Conservation (phyloP, 257 asterid species). For the Asclepias syriaca region DNA sequence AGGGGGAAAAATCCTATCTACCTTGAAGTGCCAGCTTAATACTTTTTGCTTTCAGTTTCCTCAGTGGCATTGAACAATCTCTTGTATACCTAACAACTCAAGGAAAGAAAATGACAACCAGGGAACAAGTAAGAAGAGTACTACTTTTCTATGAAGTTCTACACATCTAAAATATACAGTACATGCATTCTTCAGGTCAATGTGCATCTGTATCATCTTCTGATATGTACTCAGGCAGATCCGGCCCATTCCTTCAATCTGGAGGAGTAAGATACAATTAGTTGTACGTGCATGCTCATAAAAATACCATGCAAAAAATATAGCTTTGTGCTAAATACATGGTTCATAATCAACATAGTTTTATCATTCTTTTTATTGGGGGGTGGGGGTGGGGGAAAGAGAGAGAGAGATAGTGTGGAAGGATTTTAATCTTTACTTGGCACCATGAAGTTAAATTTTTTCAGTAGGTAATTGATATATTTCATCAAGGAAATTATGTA, state of each 20-base stretch:
- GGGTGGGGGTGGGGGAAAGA: too few relatives aligned
- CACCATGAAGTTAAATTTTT: not conserved
- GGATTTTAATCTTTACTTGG: not conserved
- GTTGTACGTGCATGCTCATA: not conserved
- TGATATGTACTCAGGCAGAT: not conserved
- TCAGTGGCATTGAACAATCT: constrained; percentile 3
- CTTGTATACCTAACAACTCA: constrained; percentile 3
- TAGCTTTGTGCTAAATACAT: not conserved
- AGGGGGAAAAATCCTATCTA: not conserved
- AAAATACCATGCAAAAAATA: not conserved
- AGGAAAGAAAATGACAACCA: not conserved
- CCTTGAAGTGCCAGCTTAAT: not conserved
- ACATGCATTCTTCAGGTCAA: constrained; percentile 5
- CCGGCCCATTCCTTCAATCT: constrained; percentile 15
- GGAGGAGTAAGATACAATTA: constrained; percentile 4
- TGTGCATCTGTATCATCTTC: constrained; percentile 7
- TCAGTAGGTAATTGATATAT: not conserved
- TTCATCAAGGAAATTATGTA: not conserved
- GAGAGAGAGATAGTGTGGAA: too few relatives aligned
- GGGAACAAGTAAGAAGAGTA: constrained; percentile 12
- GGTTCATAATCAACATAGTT: not conserved
- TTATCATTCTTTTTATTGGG: not conserved
- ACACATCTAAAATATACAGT: constrained; percentile 22
- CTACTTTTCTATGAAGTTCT: constrained; percentile 6
- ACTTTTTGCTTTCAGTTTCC: constrained; percentile 6